Conservation (phyloP, 257 asterid species). For the Ophiorrhiza pumila region DNA sequence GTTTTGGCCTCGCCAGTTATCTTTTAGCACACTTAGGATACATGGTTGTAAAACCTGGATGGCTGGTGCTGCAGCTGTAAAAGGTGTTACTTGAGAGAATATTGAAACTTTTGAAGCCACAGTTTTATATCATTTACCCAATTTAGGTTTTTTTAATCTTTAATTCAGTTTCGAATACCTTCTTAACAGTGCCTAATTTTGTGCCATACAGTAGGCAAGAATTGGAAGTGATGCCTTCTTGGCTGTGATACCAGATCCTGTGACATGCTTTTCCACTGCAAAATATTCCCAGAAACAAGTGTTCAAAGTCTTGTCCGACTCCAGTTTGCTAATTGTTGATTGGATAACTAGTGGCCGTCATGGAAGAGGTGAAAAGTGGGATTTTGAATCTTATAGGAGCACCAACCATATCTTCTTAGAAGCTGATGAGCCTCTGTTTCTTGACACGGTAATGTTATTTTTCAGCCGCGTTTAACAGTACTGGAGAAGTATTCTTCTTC, state of each 20-base stretch:
- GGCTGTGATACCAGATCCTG: slow-evolving; percentile 94
- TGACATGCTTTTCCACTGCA: slow-evolving; percentile 93
- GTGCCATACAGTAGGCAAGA: slow-evolving; percentile 66
- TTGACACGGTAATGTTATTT: slow-evolving; percentile 62
- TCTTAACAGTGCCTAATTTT: slow-evolving; percentile 28
- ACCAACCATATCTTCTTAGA: slow-evolving; percentile 57
- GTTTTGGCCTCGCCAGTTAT: not conserved
- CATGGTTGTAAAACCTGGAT: not conserved
- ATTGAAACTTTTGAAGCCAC: not conserved
- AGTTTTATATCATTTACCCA: not conserved
- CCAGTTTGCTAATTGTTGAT: slow-evolving; percentile 83
- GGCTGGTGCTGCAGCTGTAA: not conserved
- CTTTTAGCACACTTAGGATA: not conserved
- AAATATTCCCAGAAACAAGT: slow-evolving; percentile 73
- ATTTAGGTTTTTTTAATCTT: not conserved
- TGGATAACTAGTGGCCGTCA: slow-evolving; percentile 98
- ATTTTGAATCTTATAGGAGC: slow-evolving; percentile 70
- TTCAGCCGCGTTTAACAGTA: slow-evolving; percentile 6
- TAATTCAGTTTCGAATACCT: not conserved
- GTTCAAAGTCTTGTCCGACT: slow-evolving; percentile 51
- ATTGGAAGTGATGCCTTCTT: slow-evolving; percentile 61
- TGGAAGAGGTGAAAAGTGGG: slow-evolving; percentile 92
- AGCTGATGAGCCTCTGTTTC: slow-evolving; percentile 61
- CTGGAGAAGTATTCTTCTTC: slow-evolving; percentile 3
- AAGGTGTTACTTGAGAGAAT: not conserved